phyloP scores from a whole-genome alignment of 1,284 basidiomycete genomes.

The Cryptococcus sp. region DNA sequence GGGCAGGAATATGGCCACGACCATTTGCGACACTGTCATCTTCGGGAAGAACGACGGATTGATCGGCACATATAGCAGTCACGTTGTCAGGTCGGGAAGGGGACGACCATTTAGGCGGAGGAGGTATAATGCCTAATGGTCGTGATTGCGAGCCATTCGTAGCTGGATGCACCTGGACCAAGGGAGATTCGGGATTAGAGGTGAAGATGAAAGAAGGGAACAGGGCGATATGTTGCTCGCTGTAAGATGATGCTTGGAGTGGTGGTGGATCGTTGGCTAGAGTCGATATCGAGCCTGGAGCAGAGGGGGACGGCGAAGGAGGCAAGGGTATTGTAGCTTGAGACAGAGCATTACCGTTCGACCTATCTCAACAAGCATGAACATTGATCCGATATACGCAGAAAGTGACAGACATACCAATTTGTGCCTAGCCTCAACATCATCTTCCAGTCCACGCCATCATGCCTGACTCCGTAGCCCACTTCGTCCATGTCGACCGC shows the following conservation, averaged over 20 bases:
- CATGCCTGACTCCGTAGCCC: constrained; percentile 38
- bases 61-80: constrained; percentile 48
- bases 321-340: constrained; percentile 40
- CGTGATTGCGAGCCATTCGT: background rate
- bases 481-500: constrained; percentile 13
- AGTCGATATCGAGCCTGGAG: background rate
- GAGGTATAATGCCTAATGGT: constrained; percentile 50
- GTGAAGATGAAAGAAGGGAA: constrained; percentile 52
- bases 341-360: constrained; percentile 47
- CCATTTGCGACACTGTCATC: background rate
- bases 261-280: background rate
- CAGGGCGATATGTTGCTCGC: constrained; percentile 44
- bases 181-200: constrained; percentile 42
- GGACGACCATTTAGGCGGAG: constrained; percentile 52
- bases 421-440: constrained; percentile 51
- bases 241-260: constrained; percentile 14
- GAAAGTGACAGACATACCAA: constrained; percentile 35
- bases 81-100: constrained; percentile 48
- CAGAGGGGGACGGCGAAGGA: constrained; percentile 34
- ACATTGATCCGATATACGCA: background rate
- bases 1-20: constrained; percentile 28
- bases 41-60: constrained; percentile 27
- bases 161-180: constrained; percentile 44
- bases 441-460: constrained; percentile 53
- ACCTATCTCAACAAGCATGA: constrained; percentile 23